Evolutionary conservation across 129 eudicot genomes (phyloP), one percentile per base, ranked within the genome.

Genomic region (Flaveria trinervia): DNA sequence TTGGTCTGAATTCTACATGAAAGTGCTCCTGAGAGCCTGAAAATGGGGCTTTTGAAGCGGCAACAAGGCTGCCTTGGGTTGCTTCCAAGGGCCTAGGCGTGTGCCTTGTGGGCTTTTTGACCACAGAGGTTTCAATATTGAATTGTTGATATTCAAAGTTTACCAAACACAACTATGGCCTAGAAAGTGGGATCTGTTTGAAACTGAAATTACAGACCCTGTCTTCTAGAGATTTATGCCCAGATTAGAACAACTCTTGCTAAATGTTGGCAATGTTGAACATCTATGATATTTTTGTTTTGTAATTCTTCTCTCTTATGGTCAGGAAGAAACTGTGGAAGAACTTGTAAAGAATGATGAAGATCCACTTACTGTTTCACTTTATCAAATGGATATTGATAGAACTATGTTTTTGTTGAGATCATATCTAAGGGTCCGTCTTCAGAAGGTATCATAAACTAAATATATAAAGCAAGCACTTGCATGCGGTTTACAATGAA

Each of bases 321-420:
- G 8, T 36, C 81, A 93, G 98, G 97, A 93, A 83, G 97, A 91
- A 67, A 90, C 85, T 22, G 89, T 89, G 69, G 97, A 87, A 57
- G 96, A 93, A 17, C 86, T 84, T 54, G 83, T 82, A 59, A 75
- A 70, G 18, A 86, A 75, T 75, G 97, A 93, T 45, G 88, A 79
- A 72, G 97, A 93, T 70, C 97, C 98, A 15, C 92, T 93, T 61
- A 89, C 85, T 0, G 96, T 91, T 25, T 93, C 98, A 8, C 89
- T 93, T 76, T 87, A 90, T 82, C 97, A 91, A 73, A 89, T 93
- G 93, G 98, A 93, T 79, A 72, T 93, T 82, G 97, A 93, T 65
- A 86, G 97, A 79, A 92, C 98, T 70, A 68, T 84, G 82, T 93
- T 84, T 88, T 68, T 93, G 44, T 81, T 93, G 79, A 82, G 96